Percentiles rank a stretch among this genome's conserved stretches.
phyloP scores from a whole-genome alignment of 768 basidiomycete species.

The Panellus pusillus region DNA sequence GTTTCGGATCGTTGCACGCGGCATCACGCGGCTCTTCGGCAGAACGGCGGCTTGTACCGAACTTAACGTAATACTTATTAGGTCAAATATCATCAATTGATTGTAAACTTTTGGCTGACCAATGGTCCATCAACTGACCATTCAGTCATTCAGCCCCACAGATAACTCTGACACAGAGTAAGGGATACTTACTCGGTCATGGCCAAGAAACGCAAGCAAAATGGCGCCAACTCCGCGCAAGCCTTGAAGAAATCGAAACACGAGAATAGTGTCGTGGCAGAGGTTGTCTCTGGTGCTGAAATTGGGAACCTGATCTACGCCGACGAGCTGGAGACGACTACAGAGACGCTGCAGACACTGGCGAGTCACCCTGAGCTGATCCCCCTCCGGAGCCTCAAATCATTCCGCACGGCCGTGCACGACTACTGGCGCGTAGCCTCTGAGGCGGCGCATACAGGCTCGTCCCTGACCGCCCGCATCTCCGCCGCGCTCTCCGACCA shows the following conservation, averaged over 20 bases:
- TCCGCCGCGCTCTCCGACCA: conserved; percentile 45
- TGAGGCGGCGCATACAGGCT: conserved; percentile 34
- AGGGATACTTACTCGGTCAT: too few relatives aligned
- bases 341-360: conserved; percentile 33
- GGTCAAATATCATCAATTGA: too few relatives aligned
- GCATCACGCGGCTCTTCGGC: too few relatives aligned
- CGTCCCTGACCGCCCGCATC: conserved; percentile 37
- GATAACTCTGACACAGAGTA: neutral
- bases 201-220: conserved; percentile 30
- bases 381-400: conserved; percentile 33
- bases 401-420: conserved; percentile 38
- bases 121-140: too few relatives aligned
- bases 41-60: too few relatives aligned
- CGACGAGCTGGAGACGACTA: conserved; percentile 40
- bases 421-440: conserved; percentile 38
- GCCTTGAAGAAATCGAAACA: conserved; percentile 21
- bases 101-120: too few relatives aligned
- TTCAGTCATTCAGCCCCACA: too few relatives aligned
- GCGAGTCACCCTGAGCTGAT: conserved; percentile 34
- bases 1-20: too few relatives aligned
- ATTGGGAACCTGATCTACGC: conserved; percentile 34
- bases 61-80: too few relatives aligned
- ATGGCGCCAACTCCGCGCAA: conserved; percentile 1
- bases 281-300: conserved; percentile 2
- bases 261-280: neutral